phyloP scores from a whole-genome alignment of 352 stramenopile species.

The Globisporangium polare region DNA sequence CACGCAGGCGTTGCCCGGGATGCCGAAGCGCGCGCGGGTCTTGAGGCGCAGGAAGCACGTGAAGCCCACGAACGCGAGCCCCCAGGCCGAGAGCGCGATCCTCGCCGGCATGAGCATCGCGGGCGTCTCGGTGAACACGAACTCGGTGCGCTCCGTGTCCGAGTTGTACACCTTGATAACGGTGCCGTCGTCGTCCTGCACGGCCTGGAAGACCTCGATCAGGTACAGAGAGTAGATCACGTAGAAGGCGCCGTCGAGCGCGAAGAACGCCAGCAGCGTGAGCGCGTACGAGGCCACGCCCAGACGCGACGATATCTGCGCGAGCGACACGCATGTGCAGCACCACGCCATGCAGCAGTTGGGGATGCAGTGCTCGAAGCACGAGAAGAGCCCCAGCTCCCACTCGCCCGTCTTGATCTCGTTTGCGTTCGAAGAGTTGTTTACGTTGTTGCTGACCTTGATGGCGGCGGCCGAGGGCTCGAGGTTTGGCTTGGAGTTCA shows the following conservation, averaged over 20 bases:
- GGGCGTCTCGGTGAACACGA: neutral
- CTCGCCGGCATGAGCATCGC: neutral
- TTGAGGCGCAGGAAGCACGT: constrained; percentile 3
- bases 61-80: neutral
- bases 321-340: constrained; percentile 25
- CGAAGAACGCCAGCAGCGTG: constrained; percentile 17
- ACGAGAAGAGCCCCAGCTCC: constrained; percentile 23
- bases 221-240: neutral
- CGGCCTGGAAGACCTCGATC: neutral
- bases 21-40: constrained; percentile 7
- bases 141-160: neutral
- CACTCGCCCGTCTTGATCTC: constrained; percentile 21
- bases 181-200: neutral
- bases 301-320: constrained; percentile 20
- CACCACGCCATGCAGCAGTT: constrained; percentile 30
- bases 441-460: neutral
- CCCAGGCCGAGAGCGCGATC: neutral
- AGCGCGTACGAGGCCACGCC: constrained; percentile 15
- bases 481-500: constrained; percentile 1
- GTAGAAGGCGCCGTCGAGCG: constrained; percentile 2
- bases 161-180: neutral
- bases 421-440: neutral
- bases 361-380: constrained; percentile 25
- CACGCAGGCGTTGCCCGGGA: constrained; percentile 13
- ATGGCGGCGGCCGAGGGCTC: neutral